Conservation (phyloP, 2,329 filamentous ascomycete species). For the Alternaria rosae region DNA sequence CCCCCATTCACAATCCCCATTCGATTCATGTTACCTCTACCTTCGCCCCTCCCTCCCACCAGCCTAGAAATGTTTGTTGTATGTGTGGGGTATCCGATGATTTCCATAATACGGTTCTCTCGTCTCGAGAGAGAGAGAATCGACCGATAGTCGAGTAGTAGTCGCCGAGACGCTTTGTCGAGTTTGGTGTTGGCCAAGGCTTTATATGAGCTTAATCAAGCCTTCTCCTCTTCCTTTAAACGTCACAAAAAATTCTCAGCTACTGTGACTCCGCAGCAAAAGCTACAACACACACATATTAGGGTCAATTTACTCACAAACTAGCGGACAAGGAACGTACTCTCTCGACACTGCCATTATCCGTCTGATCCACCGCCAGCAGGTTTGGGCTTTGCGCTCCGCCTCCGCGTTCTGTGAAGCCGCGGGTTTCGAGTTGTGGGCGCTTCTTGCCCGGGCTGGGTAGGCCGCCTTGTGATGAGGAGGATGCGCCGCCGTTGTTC, state of each 20-base stretch:
- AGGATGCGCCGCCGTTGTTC: conserved; percentile 8
- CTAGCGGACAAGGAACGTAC: conserved; percentile 51
- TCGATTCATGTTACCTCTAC: not conserved
- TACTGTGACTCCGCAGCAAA: conserved; percentile 59
- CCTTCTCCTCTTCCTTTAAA: conserved; percentile 26
- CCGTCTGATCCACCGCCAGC: conserved; percentile 66
- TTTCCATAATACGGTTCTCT: not conserved
- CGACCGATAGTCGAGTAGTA: not conserved
- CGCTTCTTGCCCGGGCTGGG: conserved; percentile 43
- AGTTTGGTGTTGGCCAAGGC: not conserved
- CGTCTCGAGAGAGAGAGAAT: too few species aligned
- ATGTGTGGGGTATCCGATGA: not conserved
- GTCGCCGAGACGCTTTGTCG: not conserved
- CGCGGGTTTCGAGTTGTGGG: conserved; percentile 66
- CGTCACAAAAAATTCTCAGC: conserved; percentile 41
- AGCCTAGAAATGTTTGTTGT: not conserved
- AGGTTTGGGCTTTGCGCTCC: conserved; percentile 69
- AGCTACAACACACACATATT: conserved; percentile 41
- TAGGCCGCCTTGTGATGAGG: conserved; percentile 2
- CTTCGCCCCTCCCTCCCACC: not conserved
- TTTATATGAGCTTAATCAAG: conserved; percentile 25
- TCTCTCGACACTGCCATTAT: conserved; percentile 66
- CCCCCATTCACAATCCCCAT: not conserved
- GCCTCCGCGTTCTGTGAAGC: conserved; percentile 73
- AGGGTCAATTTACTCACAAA: conserved; percentile 27